Percentiles rank a stretch among this genome's conserved stretches.
Conservation (phyloP, 1,284 basidiomycete species). For the Trametes versicolor region DNA sequence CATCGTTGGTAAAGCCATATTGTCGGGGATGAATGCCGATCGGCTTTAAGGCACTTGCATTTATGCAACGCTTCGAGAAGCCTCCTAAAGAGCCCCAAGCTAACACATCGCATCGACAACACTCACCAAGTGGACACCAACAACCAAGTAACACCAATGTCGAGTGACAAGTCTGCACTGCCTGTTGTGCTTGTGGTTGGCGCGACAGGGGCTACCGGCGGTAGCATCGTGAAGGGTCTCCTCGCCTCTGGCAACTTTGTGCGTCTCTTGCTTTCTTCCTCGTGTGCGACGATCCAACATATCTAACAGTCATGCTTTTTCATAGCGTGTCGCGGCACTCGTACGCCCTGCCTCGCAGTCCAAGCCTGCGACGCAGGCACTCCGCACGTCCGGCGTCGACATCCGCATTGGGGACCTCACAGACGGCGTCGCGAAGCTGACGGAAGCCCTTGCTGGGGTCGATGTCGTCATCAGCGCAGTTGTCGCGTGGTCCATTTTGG, state of each 20-base stretch:
- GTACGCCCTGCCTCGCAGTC: slow-evolving; percentile 23
- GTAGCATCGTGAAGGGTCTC: slow-evolving; percentile 30
- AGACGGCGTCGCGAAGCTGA: slow-evolving; percentile 25
- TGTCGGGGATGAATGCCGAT: too few relatives aligned
- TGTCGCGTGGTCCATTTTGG: slow-evolving; percentile 6
- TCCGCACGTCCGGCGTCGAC: slow-evolving; percentile 27
- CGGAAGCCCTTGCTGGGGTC: slow-evolving; percentile 25
- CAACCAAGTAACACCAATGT: too few relatives aligned
- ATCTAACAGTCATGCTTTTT: too few relatives aligned
- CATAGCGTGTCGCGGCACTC: slow-evolving; percentile 23
- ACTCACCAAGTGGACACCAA: too few relatives aligned
- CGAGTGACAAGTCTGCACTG: not conserved
- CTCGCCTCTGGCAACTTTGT: slow-evolving; percentile 31
- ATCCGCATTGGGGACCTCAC: slow-evolving; percentile 33
- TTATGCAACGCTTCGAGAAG: too few relatives aligned
- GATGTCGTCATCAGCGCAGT: slow-evolving; percentile 30
- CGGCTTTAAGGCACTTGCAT: too few relatives aligned
- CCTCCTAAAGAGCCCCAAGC: too few relatives aligned
- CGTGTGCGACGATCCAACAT: not conserved
- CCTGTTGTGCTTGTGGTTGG: slow-evolving; percentile 37
- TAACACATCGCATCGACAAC: too few relatives aligned
- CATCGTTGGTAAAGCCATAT: too few relatives aligned
- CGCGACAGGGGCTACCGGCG: slow-evolving; percentile 35
- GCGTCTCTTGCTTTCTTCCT: slow-evolving; percentile 1
- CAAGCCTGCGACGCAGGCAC: slow-evolving; percentile 18